Evolutionary conservation across 2,329 filamentous ascomycete species (phyloP).

Genomic region (Lithohypha guttulata): DNA sequence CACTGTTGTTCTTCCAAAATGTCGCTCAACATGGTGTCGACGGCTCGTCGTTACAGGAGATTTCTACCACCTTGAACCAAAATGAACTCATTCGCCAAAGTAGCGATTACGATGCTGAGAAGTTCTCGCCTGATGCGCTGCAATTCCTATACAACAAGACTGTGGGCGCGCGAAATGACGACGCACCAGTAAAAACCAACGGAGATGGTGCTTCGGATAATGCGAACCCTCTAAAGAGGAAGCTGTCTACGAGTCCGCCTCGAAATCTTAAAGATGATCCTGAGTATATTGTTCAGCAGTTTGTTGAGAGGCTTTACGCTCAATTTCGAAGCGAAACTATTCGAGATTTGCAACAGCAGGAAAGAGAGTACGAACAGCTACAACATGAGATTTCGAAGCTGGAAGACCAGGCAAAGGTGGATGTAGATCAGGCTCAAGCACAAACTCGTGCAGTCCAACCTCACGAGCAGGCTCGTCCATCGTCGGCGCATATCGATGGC

Average conservation of each 20-base stretch:
- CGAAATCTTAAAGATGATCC: conserved; percentile 51
- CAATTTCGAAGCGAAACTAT: conserved; percentile 61
- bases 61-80: conserved; percentile 63
- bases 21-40: conserved; percentile 58
- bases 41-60: conserved; percentile 54
- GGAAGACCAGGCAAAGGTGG: no score
- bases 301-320: conserved; percentile 65
- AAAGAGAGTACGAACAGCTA: conserved; percentile 53
- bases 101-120: conserved; percentile 58
- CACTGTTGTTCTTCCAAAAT: conserved; percentile 72
- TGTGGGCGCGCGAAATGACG: conserved; percentile 50
- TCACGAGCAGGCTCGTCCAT: conserved; percentile 5
- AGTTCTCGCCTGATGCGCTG: conserved; percentile 67
- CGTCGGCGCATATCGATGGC: conserved; percentile 4
- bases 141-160: conserved; percentile 67
- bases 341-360: conserved; percentile 62
- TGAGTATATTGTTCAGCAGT: conserved; percentile 19
- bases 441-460: conserved; percentile 5
- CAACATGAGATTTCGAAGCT: conserved; percentile 59
- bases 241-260: conserved; percentile 54
- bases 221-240: conserved; percentile 58
- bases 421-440: conserved; percentile 41
- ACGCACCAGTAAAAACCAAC: conserved; percentile 25
- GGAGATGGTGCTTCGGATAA: conserved; percentile 23
- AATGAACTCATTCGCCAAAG: conserved; percentile 63